Evolutionary conservation across 2,329 filamentous ascomycete species (phyloP).

Genomic region (Didymella keratinophila): DNA sequence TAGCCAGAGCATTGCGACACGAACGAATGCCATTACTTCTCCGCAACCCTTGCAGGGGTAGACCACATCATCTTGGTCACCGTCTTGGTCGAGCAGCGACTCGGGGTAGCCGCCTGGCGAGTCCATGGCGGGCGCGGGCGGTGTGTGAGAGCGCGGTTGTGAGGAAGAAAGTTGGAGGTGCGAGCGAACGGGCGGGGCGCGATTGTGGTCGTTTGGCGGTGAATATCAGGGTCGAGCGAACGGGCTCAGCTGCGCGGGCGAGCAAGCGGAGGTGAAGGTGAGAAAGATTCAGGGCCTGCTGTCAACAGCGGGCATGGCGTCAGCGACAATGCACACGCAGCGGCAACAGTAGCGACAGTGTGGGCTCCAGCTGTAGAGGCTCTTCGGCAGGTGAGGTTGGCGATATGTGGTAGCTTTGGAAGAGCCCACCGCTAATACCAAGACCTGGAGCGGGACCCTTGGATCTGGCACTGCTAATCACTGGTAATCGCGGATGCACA

Average conservation of each 20-base stretch:
- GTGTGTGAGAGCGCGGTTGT: constrained; percentile 13
- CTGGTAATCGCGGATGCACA: constrained; percentile 20
- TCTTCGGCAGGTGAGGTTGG: constrained; percentile 13
- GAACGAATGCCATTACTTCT: constrained; percentile 40
- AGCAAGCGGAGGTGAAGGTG: constrained; percentile 9
- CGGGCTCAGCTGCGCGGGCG: constrained; percentile 17
- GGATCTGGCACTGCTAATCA: constrained; percentile 16
- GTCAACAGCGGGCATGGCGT: constrained; percentile 17
- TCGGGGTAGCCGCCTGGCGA: constrained; percentile 64
- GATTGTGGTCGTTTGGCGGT: constrained; percentile 10
- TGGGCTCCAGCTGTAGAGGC: constrained; percentile 3
- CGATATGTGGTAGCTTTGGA: constrained; percentile 18
- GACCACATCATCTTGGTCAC: constrained; percentile 57
- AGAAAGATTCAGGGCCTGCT: constrained; percentile 3
- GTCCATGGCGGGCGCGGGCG: constrained; percentile 55
- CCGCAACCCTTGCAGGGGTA: constrained; percentile 72
- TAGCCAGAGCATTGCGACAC: constrained; percentile 26
- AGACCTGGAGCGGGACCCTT: constrained; percentile 11
- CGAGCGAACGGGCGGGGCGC: constrained; percentile 10
- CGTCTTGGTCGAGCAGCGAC: constrained; percentile 54
- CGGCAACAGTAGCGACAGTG: constrained; percentile 2
- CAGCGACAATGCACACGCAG: constrained; percentile 15
- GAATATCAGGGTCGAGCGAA: constrained; percentile 9
- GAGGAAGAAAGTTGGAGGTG: constrained; percentile 8
- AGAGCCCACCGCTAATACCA: constrained; percentile 7